A percentile compares a stretch with the other conserved stretches of the same genome.
These are phyloP conservation scores for Hypholoma sublateritium DNA, from an alignment of 768 basidiomycete genomes.

Conservation along the genomic window DNA sequence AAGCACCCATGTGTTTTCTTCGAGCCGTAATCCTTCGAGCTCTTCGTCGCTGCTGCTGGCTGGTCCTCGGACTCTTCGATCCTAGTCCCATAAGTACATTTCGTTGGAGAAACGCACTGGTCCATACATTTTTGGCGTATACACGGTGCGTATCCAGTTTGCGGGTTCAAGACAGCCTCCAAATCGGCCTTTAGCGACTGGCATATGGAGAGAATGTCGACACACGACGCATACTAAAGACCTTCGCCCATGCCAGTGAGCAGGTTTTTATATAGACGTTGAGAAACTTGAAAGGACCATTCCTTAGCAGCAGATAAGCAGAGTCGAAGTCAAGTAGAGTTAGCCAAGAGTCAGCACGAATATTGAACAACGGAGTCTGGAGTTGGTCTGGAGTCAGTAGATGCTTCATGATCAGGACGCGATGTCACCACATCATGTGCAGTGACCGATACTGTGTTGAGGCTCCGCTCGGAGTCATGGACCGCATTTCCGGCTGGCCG, in stretches of 20 bases:
- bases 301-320: too few species aligned
- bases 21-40: conserved; percentile 63
- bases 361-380: too few species aligned
- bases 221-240: conserved; percentile 65
- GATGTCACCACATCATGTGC: too few species aligned
- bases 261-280: too few species aligned
- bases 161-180: conserved; percentile 59
- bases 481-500: too few species aligned
- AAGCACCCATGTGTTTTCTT: conserved; percentile 81
- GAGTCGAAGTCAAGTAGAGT: too few species aligned
- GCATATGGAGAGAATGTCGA: conserved; percentile 61
- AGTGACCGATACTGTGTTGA: too few species aligned
- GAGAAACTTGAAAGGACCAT: too few species aligned
- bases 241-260: conserved; percentile 43
- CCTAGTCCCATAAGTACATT: conserved; percentile 27
- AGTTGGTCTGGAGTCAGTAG: too few species aligned
- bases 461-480: too few species aligned
- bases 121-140: conserved; percentile 51
- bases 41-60: conserved; percentile 46
- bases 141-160: conserved; percentile 69
- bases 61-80: conserved; percentile 51
- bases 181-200: conserved; percentile 61
- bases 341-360: too few species aligned
- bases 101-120: conserved; percentile 43
- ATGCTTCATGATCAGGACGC: too few species aligned